Base-by-base conservation (phyloP, 2,329 filamentous ascomycete species). In the Hortaea werneckii region DNA sequence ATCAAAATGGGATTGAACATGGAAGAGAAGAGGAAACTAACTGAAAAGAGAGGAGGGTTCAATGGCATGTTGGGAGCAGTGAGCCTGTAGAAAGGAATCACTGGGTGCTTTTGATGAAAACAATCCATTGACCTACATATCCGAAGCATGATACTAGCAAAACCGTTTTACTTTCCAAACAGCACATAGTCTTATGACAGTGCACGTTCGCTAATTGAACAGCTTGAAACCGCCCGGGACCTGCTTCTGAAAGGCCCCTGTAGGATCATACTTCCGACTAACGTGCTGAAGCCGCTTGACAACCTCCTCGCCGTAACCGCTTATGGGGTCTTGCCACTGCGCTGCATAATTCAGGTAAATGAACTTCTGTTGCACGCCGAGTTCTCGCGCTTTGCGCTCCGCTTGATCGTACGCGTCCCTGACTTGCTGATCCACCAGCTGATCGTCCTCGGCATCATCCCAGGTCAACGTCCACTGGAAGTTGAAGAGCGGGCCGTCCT, bases 271-370 rank as follows among this genome's bases (percentile, higher is more conserved):
- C 41, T 47, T 50, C 35, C 41, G 40, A 10, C 45, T 44, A 10
- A 54, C 46, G 5, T 45, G 37, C 27, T 42, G 46, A 47, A 58
- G 28, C 40, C 45, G 43, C 42, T 45, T 39, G 42, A 46, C 42
- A 37, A 52, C 56, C 35, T 49, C 49, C 32, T 20, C 42, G 26
- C 55, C 55, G 39, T 58, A 57, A 29, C 51, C 44, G 8, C 45
- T 43, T 10, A 56, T 47, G 6, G 53, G 48, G 26, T 57, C 51
- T 43, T 58, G 54, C 20, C 40, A 45, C 29, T 43, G 43, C 37
- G 42, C 46, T 4, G 55, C 55, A 38, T 55, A 51, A 46, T 58
- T 55, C 44, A 53, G 41, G 43, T 54, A 55, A 20, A 54, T 5
- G 37, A 50, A 54, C 20, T 13, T 28, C 13, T 45, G 30, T n/a